These are phyloP conservation scores for Tuber magnatum DNA, from an alignment of 495 filamentous ascomycete species.

Conservation along the genomic window DNA sequence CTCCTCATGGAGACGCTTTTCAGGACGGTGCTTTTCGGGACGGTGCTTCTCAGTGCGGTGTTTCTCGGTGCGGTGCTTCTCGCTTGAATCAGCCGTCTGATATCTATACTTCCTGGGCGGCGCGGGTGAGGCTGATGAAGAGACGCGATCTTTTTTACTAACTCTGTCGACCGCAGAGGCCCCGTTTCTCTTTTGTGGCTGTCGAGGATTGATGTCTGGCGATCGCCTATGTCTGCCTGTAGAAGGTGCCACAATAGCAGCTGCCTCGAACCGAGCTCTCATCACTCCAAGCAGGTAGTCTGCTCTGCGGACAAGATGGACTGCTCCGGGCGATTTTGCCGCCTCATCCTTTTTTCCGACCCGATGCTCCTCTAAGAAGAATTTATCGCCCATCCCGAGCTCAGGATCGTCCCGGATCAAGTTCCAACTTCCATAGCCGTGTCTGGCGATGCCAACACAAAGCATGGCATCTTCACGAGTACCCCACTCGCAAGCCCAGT, in stretches of 20 bases:
- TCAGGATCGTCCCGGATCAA: slow-evolving; percentile 88
- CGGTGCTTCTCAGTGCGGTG: slow-evolving; percentile 12
- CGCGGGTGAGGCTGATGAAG: slow-evolving; percentile 56
- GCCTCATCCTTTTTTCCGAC: slow-evolving; percentile 91
- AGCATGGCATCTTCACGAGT: slow-evolving; percentile 95
- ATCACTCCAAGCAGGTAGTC: slow-evolving; percentile 91
- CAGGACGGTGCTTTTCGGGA: slow-evolving; percentile 36
- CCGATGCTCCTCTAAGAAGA: slow-evolving; percentile 96
- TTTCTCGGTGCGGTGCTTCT: slow-evolving; percentile 48
- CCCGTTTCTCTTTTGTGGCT: slow-evolving; percentile 33
- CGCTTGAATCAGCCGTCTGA: slow-evolving; percentile 42
- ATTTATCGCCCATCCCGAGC: slow-evolving; percentile 78
- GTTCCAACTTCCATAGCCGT: slow-evolving; percentile 91
- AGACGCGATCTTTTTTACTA: slow-evolving; percentile 47
- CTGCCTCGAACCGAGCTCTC: slow-evolving; percentile 49
- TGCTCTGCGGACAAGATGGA: slow-evolving; percentile 88
- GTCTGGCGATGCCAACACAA: slow-evolving; percentile 79
- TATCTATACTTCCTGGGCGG: slow-evolving; percentile 46
- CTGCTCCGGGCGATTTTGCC: slow-evolving; percentile 87
- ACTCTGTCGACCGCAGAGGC: slow-evolving; percentile 30
- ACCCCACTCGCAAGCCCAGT: slow-evolving; percentile 84
- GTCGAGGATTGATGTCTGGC: slow-evolving; percentile 37
- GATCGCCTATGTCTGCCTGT: slow-evolving; percentile 47
- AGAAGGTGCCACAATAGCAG: slow-evolving; percentile 14
- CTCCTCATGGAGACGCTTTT: slow-evolving; percentile 38